Evolutionary conservation across 495 filamentous ascomycete genomes (phyloP).

Genomic region (Penicillium bialowiezense): DNA sequence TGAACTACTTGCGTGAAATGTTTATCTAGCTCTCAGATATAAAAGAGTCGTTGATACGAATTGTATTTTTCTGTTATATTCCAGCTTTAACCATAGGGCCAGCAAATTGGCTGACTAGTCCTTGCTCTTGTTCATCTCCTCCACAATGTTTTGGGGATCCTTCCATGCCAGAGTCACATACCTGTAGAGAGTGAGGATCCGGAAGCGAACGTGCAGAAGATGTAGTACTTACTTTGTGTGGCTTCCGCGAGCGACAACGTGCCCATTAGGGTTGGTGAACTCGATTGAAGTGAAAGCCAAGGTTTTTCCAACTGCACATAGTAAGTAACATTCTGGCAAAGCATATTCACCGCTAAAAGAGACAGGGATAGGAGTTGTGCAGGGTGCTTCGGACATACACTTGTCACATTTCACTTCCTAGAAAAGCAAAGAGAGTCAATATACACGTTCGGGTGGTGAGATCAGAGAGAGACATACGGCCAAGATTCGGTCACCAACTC

Average conservation of each 20-base stretch:
- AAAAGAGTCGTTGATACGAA: background rate
- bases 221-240: slow-evolving; percentile 79
- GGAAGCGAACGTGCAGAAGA: background rate
- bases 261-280: slow-evolving; percentile 72
- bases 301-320: slow-evolving; percentile 75
- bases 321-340: slow-evolving; percentile 6
- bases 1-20: slow-evolving; percentile 17
- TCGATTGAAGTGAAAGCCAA: slow-evolving; percentile 82
- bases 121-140: slow-evolving; percentile 38
- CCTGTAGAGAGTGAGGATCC: slow-evolving; percentile 28
- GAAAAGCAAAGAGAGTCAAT: slow-evolving; percentile 23
- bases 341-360: too few relatives aligned
- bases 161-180: slow-evolving; percentile 59
- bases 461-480: slow-evolving; percentile 43
- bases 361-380: background rate
- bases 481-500: slow-evolving; percentile 70
- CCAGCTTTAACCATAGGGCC: too few relatives aligned
- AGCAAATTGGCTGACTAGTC: too few relatives aligned
- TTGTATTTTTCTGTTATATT: background rate
- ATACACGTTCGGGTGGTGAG: background rate
- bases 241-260: slow-evolving; percentile 83
- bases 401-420: slow-evolving; percentile 79
- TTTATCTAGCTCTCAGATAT: background rate
- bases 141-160: slow-evolving; percentile 57
- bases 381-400: slow-evolving; percentile 48